Conservation (phyloP, 805 yeast genomes). For the Ogataea siamensis region DNA sequence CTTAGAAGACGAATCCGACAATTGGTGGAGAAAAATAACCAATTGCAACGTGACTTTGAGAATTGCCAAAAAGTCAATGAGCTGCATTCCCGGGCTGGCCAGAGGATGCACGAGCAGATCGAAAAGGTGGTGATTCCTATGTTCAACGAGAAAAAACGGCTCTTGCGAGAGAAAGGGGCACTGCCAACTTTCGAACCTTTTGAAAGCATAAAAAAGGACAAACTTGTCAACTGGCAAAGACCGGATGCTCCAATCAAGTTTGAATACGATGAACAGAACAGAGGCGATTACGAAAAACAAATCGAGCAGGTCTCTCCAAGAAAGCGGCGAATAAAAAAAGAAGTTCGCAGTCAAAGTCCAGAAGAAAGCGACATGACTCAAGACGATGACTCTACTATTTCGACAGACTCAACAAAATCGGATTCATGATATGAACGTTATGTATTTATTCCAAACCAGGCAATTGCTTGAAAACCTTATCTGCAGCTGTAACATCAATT, state of each 20-base stretch:
- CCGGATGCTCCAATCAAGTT: conserved; percentile 21
- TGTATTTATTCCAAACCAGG: conserved; percentile 24
- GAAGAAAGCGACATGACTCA: conserved; percentile 1
- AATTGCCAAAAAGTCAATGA: conserved; percentile 10
- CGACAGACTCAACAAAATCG: conserved; percentile 2
- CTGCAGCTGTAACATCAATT: conserved; percentile 52
- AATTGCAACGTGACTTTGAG: conserved; percentile 8
- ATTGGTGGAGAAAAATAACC: conserved; percentile 7
- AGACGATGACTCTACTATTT: conserved; percentile 10
- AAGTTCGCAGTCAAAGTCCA: background rate
- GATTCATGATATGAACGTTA: background rate
- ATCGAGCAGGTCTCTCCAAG: conserved; percentile 21
- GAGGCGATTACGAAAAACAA: conserved; percentile 14
- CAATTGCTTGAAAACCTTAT: conserved; percentile 38
- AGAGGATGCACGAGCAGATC: conserved; percentile 8
- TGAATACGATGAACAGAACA: conserved; percentile 16
- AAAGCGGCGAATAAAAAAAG: conserved; percentile 13
- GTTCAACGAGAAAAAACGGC: conserved; percentile 21
- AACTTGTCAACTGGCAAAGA: conserved; percentile 15
- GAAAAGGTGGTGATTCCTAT: conserved; percentile 17
- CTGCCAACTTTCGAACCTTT: conserved; percentile 6
- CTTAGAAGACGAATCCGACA: conserved; percentile 9
- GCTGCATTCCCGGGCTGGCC: conserved; percentile 4
- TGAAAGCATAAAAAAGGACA: conserved; percentile 14
- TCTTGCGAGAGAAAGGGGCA: conserved; percentile 3